A percentile compares a stretch with the other conserved stretches of the same genome.
Conservation (phyloP, 2,329 filamentous ascomycete species). For the Cryphonectria parasitica region DNA sequence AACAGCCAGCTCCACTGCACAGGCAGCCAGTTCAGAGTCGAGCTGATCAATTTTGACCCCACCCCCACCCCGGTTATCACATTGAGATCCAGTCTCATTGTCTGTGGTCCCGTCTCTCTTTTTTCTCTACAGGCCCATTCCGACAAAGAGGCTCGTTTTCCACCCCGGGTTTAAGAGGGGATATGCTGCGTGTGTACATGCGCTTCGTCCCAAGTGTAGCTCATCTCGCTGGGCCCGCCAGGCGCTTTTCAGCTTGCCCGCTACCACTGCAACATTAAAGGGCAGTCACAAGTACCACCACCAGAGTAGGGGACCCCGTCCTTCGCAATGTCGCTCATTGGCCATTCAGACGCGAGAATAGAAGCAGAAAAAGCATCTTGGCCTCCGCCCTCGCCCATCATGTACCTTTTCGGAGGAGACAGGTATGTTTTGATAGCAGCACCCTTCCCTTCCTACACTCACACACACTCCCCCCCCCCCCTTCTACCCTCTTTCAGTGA, state of each 20-base stretch:
- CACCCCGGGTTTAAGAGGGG: background rate
- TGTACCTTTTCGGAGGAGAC: constrained; percentile 30
- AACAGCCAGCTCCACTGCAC: background rate
- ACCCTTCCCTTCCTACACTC: background rate
- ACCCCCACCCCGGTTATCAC: background rate
- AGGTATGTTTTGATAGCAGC: constrained; percentile 21
- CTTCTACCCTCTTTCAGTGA: background rate
- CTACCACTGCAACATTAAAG: background rate
- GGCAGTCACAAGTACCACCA: background rate
- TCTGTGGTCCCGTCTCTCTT: no score
- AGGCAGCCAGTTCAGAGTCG: background rate
- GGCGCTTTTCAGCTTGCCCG: background rate
- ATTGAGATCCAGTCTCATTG: no score
- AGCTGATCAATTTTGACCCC: background rate
- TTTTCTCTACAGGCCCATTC: background rate
- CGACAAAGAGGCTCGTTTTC: background rate
- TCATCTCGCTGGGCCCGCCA: background rate
- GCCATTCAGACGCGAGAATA: background rate
- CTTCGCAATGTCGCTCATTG: background rate
- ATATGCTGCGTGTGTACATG: background rate
- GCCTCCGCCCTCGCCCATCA: background rate
- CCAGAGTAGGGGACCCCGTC: background rate
- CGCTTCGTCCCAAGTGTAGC: background rate
- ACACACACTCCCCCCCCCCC: background rate
- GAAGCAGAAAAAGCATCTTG: constrained; percentile 1